phyloP scores from a whole-genome alignment of 768 basidiomycete genomes.

The Cubamyces lactineus region DNA sequence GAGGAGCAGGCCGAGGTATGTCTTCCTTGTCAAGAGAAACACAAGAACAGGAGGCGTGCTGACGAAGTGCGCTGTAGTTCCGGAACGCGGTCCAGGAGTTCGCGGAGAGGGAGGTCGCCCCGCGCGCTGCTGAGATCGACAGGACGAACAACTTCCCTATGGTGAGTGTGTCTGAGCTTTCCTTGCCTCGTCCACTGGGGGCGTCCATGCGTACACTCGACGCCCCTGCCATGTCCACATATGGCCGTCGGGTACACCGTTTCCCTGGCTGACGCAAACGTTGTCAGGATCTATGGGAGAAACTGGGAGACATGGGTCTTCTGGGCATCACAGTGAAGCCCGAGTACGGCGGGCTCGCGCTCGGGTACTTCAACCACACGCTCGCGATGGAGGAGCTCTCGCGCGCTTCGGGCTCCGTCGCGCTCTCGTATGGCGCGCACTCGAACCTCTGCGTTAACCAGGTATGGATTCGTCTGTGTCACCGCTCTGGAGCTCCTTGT shows the following conservation, averaged over 20 bases:
- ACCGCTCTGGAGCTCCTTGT: neutral
- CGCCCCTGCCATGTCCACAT: neutral
- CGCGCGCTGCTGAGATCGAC: conserved; percentile 85
- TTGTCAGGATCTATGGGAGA: conserved; percentile 79
- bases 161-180: conserved; percentile 44
- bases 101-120: conserved; percentile 82
- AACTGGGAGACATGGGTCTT: conserved; percentile 90
- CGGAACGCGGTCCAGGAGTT: conserved; percentile 78
- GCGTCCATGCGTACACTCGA: neutral
- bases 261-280: neutral
- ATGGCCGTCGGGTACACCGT: neutral
- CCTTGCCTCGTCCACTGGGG: neutral
- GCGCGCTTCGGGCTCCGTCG: conserved; percentile 87
- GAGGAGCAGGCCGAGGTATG: conserved; percentile 81
- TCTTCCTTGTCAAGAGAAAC: neutral
- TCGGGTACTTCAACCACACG: conserved; percentile 87
- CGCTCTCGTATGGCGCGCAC: conserved; percentile 89
- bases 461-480: conserved; percentile 14
- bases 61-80: conserved; percentile 57
- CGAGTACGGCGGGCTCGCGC: conserved; percentile 78
- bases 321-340: conserved; percentile 84
- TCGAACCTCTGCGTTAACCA: conserved; percentile 80
- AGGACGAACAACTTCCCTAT: conserved; percentile 79
- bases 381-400: conserved; percentile 96
- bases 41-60: too few relatives aligned